Conservation (phyloP, 2,329 filamentous ascomycete genomes). For the Albifimbria verrucaria region DNA sequence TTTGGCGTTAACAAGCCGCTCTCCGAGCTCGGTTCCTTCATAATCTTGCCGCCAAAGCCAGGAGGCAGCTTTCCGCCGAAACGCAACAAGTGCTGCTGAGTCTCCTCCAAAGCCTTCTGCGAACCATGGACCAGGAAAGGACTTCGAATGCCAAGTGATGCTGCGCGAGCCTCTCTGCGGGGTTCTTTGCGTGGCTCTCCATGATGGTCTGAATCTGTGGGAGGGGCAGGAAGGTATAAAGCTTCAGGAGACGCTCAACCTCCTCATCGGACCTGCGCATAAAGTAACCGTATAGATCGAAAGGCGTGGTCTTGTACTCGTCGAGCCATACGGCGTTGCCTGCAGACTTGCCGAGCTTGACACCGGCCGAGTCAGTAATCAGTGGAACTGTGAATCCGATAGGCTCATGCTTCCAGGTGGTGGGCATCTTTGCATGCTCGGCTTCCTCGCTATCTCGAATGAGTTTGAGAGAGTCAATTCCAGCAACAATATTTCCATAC, state of each 20-base stretch:
- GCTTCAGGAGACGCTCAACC: slow-evolving; percentile 76
- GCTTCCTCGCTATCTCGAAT: slow-evolving; percentile 59
- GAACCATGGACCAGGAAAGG: slow-evolving; percentile 74
- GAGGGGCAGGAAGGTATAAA: slow-evolving; percentile 85
- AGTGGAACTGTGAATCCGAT: slow-evolving; percentile 90
- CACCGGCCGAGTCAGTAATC: slow-evolving; percentile 77
- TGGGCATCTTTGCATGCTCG: slow-evolving; percentile 34
- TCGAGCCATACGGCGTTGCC: slow-evolving; percentile 96
- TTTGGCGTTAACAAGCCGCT: slow-evolving; percentile 36
- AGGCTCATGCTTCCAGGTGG: slow-evolving; percentile 51
- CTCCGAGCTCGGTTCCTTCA: slow-evolving; percentile 24
- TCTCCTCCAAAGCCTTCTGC: slow-evolving; percentile 60
- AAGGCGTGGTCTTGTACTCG: slow-evolving; percentile 71
- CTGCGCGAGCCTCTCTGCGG: slow-evolving; percentile 73
- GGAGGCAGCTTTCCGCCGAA: slow-evolving; percentile 36
- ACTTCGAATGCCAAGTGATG: slow-evolving; percentile 82
- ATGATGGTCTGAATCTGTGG: slow-evolving; percentile 66
- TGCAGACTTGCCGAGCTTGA: slow-evolving; percentile 92
- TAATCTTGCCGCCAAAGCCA: slow-evolving; percentile 6
- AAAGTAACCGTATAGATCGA: slow-evolving; percentile 90
- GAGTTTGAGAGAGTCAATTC: slow-evolving; percentile 79
- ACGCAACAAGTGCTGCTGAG: slow-evolving; percentile 48
- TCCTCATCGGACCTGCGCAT: slow-evolving; percentile 77
- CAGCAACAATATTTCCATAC: slow-evolving; percentile 91
- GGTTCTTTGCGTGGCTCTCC: slow-evolving; percentile 62